Conservation (phyloP, 192 early-diverging fungal species). For the Spizellomyces sp. region DNA sequence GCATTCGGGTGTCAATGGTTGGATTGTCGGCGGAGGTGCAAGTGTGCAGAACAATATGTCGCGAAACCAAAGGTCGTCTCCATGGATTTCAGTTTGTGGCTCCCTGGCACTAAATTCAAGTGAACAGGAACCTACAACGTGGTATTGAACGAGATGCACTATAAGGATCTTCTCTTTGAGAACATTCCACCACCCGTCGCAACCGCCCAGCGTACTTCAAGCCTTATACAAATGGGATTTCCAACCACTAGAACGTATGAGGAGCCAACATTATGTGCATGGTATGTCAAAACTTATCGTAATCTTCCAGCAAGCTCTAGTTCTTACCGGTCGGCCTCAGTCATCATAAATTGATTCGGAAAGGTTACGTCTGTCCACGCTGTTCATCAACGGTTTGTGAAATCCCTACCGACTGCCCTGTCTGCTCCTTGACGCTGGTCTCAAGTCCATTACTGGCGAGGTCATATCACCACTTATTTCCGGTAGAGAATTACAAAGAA, state of each 20-base stretch:
- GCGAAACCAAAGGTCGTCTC: slow-evolving; percentile 63
- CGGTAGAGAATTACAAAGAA: slow-evolving; percentile 82
- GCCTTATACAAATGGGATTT: slow-evolving; percentile 92
- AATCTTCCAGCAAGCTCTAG: slow-evolving; percentile 10
- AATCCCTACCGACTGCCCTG: slow-evolving; percentile 89
- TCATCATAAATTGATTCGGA: slow-evolving; percentile 69
- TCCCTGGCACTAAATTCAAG: slow-evolving; percentile 36
- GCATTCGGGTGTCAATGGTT: slow-evolving; percentile 84
- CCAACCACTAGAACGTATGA: slow-evolving; percentile 53
- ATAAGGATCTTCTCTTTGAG: slow-evolving; percentile 82
- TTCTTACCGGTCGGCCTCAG: slow-evolving; percentile 10
- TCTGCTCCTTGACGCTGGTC: slow-evolving; percentile 86
- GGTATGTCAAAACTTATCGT: slow-evolving; percentile 46
- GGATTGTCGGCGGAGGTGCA: slow-evolving; percentile 90
- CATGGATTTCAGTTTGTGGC: slow-evolving; percentile 32
- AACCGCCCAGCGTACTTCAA: slow-evolving; percentile 47
- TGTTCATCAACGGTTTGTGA: slow-evolving; percentile 84
- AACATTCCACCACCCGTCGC: slow-evolving; percentile 85
- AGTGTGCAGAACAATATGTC: slow-evolving; percentile 72
- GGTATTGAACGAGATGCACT: slow-evolving; percentile 79
- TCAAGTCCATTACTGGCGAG: slow-evolving; percentile 88
- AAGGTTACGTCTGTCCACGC: slow-evolving; percentile 84
- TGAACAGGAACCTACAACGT: slow-evolving; percentile 67
- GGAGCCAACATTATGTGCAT: slow-evolving; percentile 73
- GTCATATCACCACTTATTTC: slow-evolving; percentile 94